Conservation (phyloP, 768 basidiomycete genomes). For the Phlegmacium glaucopus region DNA sequence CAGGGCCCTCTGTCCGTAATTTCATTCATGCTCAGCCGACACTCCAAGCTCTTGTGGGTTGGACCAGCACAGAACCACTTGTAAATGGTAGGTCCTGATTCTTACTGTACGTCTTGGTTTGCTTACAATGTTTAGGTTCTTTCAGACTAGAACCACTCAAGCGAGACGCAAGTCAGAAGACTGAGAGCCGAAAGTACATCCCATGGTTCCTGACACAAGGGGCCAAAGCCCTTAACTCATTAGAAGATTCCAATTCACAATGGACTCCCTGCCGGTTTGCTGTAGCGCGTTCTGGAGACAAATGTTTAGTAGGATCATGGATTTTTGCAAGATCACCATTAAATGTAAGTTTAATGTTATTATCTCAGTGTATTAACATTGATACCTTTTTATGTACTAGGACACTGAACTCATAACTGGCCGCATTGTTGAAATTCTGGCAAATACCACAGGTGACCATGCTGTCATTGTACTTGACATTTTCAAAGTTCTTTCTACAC, state of each 20-base stretch:
- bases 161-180: not conserved
- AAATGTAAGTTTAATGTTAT: not conserved
- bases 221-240: not conserved
- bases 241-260: not conserved
- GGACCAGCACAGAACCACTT: not conserved
- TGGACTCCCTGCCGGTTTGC: not conserved
- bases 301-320: not conserved
- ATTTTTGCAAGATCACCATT: not conserved
- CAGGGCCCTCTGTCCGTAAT: not conserved
- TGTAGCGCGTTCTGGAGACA: not conserved
- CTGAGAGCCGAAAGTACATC: not conserved
- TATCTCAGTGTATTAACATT: not conserved
- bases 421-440: not conserved
- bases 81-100: not conserved
- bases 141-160: not conserved
- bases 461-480: slow-evolving; percentile 2
- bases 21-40: not conserved
- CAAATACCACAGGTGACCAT: not conserved
- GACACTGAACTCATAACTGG: not conserved
- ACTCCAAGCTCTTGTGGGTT: not conserved
- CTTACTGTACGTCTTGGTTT: not conserved
- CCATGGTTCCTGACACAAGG: not conserved
- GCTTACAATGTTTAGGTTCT: not conserved
- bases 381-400: not conserved
- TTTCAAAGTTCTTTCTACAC: not conserved